phyloP scores from a whole-genome alignment of 768 basidiomycete species.

The Boletus pseudo-olivaceus region DNA sequence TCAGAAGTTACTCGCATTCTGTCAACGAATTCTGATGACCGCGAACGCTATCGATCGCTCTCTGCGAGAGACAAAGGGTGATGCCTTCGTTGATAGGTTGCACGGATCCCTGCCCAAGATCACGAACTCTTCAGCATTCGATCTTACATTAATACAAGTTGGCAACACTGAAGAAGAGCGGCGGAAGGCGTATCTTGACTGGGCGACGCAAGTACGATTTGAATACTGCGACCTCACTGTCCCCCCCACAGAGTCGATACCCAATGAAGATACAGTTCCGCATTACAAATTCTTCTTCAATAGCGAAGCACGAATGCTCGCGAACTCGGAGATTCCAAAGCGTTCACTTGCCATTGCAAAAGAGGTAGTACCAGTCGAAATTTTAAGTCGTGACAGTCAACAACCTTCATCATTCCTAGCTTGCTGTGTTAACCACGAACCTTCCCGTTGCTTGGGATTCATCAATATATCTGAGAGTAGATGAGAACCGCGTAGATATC shows the following conservation, averaged over 20 bases:
- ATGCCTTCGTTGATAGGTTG: constrained; percentile 77
- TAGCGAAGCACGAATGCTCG: constrained; percentile 79
- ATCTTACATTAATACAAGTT: constrained; percentile 33
- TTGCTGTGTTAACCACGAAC: constrained; percentile 90
- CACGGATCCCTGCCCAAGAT: constrained; percentile 76
- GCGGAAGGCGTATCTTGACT: constrained; percentile 70
- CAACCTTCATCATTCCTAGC: constrained; percentile 41
- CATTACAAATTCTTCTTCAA: constrained; percentile 83
- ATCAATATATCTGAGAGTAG: constrained; percentile 88
- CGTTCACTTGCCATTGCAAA: constrained; percentile 93
- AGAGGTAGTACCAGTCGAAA: constrained; percentile 52
- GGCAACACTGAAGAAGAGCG: constrained; percentile 65
- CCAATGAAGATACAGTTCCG: constrained; percentile 52
- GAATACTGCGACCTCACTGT: constrained; percentile 88
- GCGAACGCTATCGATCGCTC: constrained; percentile 85
- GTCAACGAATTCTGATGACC: constrained; percentile 79
- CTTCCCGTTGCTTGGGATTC: constrained; percentile 95
- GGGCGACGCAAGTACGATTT: constrained; percentile 80
- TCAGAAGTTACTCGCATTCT: constrained; percentile 73
- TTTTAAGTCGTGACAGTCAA: neutral
- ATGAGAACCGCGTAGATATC: constrained; percentile 87
- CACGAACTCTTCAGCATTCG: constrained; percentile 47
- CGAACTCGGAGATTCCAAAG: constrained; percentile 84
- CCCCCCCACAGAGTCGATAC: constrained; percentile 28
- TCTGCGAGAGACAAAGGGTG: constrained; percentile 84